Percentiles rank a stretch among this genome's conserved stretches.
phyloP scores from a whole-genome alignment of 805 yeast species.

The Teunomyces stri region DNA sequence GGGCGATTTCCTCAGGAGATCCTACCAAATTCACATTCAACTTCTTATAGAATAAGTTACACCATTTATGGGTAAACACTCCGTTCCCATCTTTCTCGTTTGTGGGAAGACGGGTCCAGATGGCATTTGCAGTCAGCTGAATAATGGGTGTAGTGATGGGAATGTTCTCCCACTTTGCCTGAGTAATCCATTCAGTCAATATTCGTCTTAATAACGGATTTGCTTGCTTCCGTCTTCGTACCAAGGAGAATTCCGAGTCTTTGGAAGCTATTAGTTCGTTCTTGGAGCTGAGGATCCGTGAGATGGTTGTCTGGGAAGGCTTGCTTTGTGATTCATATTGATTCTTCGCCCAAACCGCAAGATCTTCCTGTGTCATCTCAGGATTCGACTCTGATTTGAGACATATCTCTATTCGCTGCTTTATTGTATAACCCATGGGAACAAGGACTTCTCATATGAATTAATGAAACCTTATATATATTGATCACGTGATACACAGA shows the following conservation, averaged over 20 bases:
- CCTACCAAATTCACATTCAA: conserved; percentile 53
- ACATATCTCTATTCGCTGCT: conserved; percentile 65
- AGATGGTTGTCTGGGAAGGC: conserved; percentile 68
- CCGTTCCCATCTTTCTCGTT: conserved; percentile 60
- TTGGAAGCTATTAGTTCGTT: conserved; percentile 50
- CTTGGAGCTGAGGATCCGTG: conserved; percentile 56
- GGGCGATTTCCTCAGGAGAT: conserved; percentile 22
- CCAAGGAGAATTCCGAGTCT: conserved; percentile 50
- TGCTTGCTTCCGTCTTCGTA: conserved; percentile 52
- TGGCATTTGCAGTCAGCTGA: conserved; percentile 59
- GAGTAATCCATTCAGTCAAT: conserved; percentile 69
- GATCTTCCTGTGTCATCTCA: conserved; percentile 62
- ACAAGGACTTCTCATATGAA: background rate
- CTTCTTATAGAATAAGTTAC: conserved; percentile 45
- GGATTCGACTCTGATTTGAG: conserved; percentile 67
- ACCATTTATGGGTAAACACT: conserved; percentile 64
- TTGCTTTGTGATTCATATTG: conserved; percentile 51
- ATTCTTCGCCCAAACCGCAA: conserved; percentile 62
- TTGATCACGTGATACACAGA: background rate
- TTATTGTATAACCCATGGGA: conserved; percentile 54
- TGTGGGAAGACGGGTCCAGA: conserved; percentile 60
- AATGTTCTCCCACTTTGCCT: conserved; percentile 63
- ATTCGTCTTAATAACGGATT: conserved; percentile 55
- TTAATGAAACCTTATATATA: background rate
- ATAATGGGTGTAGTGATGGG: conserved; percentile 64